These are phyloP conservation scores for Periconia digitata DNA, from an alignment of 2,329 filamentous ascomycete genomes.

Conservation along the genomic window DNA sequence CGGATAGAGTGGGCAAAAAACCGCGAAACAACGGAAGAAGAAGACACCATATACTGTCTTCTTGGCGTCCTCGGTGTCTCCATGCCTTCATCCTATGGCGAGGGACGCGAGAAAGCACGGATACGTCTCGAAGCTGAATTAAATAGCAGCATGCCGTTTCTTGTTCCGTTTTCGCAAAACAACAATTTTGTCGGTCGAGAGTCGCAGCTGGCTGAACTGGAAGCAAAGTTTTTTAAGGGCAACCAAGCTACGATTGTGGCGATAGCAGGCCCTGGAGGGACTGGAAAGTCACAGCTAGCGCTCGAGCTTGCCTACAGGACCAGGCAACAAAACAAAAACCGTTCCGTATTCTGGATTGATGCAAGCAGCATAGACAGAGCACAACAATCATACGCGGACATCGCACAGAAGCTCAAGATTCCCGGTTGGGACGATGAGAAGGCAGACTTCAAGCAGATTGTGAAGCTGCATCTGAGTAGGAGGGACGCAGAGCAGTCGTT, in stretches of 20 bases:
- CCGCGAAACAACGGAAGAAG: slow-evolving; percentile 20
- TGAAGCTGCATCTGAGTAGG: slow-evolving; percentile 15
- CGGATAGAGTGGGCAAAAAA: slow-evolving; percentile 17
- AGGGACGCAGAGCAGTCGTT: slow-evolving; percentile 7
- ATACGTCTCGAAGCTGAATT: slow-evolving; percentile 17
- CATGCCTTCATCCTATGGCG: slow-evolving; percentile 17
- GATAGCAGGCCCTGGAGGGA: slow-evolving; percentile 20
- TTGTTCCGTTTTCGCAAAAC: slow-evolving; percentile 30
- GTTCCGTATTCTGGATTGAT: slow-evolving; percentile 49
- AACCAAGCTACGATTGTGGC: slow-evolving; percentile 17
- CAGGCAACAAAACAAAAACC: slow-evolving; percentile 37
- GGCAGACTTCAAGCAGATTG: slow-evolving; percentile 13
- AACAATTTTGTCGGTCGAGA: slow-evolving; percentile 23
- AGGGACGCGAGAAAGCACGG: slow-evolving; percentile 21
- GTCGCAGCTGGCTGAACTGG: slow-evolving; percentile 16
- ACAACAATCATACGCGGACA: slow-evolving; percentile 33
- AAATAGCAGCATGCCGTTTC: slow-evolving; percentile 12
- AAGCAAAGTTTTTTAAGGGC: slow-evolving; percentile 20
- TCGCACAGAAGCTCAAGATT: slow-evolving; percentile 30
- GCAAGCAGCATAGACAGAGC: slow-evolving; percentile 42
- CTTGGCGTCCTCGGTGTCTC: slow-evolving; percentile 22
- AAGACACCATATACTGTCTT: slow-evolving; percentile 22
- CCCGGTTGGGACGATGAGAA: slow-evolving; percentile 13
- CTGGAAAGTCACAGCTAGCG: slow-evolving; percentile 24
- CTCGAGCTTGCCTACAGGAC: slow-evolving; percentile 46